Evolutionary conservation across 768 basidiomycete genomes (phyloP).

Genomic region (Collybia sordida): DNA sequence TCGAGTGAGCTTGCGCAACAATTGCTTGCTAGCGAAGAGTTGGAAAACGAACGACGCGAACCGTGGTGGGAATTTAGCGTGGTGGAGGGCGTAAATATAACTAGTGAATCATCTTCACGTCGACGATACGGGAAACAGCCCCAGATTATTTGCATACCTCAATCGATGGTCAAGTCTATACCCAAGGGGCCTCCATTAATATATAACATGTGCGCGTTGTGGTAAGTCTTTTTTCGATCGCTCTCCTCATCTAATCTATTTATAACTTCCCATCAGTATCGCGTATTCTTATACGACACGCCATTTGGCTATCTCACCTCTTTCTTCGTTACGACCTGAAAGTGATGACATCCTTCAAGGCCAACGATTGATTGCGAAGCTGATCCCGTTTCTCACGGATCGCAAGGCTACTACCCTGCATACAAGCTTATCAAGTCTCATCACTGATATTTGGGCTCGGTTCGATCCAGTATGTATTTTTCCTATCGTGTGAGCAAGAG

Average conservation of each 20-base stretch:
- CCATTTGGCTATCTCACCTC: constrained; percentile 56
- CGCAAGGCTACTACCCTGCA: constrained; percentile 57
- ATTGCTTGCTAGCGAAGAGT: constrained; percentile 56
- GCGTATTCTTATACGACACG: constrained; percentile 70
- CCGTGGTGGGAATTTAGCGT: constrained; percentile 74
- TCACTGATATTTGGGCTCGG: constrained; percentile 69
- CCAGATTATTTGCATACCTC: constrained; percentile 44
- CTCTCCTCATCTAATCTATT: too few species aligned
- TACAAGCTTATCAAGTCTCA: constrained; percentile 45
- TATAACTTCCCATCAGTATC: constrained; percentile 38
- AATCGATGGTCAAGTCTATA: constrained; percentile 38
- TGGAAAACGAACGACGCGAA: constrained; percentile 43
- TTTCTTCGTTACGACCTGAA: constrained; percentile 41
- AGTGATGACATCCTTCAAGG: constrained; percentile 47
- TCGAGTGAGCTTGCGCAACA: constrained; percentile 57
- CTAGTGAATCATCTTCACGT: neutral
- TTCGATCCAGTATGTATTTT: constrained; percentile 43
- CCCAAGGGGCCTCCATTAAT: constrained; percentile 43
- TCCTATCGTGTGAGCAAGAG: neutral
- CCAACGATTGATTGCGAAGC: constrained; percentile 42
- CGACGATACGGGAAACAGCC: constrained; percentile 38
- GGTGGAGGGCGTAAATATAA: constrained; percentile 9
- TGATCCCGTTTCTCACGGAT: constrained; percentile 67
- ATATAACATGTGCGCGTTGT: constrained; percentile 69
- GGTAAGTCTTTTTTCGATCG: constrained; percentile 42